These are phyloP conservation scores for Priceomyces castillae DNA, from an alignment of 805 yeast genomes.

Conservation along the genomic window DNA sequence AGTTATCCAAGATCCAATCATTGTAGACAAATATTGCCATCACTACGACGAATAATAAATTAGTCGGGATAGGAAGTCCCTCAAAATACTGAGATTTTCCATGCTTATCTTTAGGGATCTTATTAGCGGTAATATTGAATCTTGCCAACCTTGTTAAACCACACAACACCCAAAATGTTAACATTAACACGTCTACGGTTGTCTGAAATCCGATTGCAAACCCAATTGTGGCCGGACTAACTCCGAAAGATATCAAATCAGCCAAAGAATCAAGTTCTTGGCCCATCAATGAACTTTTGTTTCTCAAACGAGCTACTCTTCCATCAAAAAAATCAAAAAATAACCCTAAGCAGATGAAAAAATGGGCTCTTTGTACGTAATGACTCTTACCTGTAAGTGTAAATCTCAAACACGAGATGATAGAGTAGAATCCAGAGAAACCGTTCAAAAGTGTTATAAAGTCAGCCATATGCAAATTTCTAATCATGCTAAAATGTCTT, in stretches of 20 bases:
- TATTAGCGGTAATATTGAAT: constrained; percentile 90
- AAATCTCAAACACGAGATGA: constrained; percentile 80
- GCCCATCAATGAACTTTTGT: constrained; percentile 90
- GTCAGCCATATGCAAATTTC: constrained; percentile 93
- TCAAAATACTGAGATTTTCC: constrained; percentile 93
- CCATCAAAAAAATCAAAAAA: constrained; percentile 97
- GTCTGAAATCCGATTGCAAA: constrained; percentile 88
- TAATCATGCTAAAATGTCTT: constrained; percentile 80
- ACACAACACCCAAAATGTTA: constrained; percentile 85
- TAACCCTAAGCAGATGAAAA: constrained; percentile 84
- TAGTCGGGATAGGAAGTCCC: constrained; percentile 94
- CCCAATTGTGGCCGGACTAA: constrained; percentile 91
- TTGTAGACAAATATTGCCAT: constrained; percentile 68
- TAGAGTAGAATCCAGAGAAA: constrained; percentile 88
- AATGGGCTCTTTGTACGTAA: constrained; percentile 83
- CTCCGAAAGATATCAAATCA: constrained; percentile 91
- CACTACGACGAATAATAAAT: constrained; percentile 66
- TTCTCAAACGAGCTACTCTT: constrained; percentile 90
- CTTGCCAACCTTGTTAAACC: constrained; percentile 93
- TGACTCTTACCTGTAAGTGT: constrained; percentile 66
- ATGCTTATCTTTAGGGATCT: constrained; percentile 80
- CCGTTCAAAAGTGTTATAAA: constrained; percentile 93
- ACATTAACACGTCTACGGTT: constrained; percentile 70
- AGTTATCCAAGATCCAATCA: constrained; percentile 43
- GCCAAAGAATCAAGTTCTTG: constrained; percentile 97